Percentiles rank a stretch among this genome's conserved stretches.
These are phyloP conservation scores for Leucosporidium creatinivorum DNA, from an alignment of 768 basidiomycete genomes.

Conservation along the genomic window DNA sequence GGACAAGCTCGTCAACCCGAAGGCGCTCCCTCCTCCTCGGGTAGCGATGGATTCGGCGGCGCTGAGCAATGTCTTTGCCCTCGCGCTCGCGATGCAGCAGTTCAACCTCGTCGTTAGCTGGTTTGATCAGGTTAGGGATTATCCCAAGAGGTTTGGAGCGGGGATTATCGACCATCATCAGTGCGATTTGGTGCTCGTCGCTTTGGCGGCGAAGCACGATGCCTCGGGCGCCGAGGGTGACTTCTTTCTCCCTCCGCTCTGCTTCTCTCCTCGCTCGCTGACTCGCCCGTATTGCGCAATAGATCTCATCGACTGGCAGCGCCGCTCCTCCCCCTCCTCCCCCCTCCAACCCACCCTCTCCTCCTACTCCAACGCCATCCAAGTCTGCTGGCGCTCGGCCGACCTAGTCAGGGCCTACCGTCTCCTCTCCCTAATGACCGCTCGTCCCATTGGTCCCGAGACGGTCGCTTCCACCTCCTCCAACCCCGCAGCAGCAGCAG, in stretches of 20 bases:
- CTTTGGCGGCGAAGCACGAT: conserved; percentile 2
- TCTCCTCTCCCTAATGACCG: not conserved
- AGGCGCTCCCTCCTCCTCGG: not conserved
- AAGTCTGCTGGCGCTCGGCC: conserved; percentile 4
- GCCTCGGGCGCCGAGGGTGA: conserved; percentile 15
- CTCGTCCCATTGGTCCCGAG: not conserved
- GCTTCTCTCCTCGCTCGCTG: not conserved
- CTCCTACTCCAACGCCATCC: not conserved
- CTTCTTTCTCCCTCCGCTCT: not conserved
- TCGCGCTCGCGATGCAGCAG: conserved; percentile 5
- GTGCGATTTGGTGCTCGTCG: conserved; percentile 16
- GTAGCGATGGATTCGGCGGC: not conserved
- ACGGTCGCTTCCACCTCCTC: not conserved
- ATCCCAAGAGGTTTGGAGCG: conserved; percentile 22
- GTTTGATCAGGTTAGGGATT: conserved; percentile 23
- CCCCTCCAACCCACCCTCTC: not conserved
- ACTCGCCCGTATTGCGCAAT: not conserved
- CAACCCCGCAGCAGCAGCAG: not conserved
- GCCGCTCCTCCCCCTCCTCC: not conserved
- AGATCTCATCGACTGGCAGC: conserved; percentile 5
- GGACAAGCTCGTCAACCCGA: not conserved
- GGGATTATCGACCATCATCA: not conserved
- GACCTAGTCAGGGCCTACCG: not conserved
- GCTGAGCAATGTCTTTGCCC: not conserved
- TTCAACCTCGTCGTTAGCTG: conserved; percentile 3